These are phyloP conservation scores for Citrullus amarus DNA, from an alignment of 306 rosid species.

Conservation along the genomic window DNA sequence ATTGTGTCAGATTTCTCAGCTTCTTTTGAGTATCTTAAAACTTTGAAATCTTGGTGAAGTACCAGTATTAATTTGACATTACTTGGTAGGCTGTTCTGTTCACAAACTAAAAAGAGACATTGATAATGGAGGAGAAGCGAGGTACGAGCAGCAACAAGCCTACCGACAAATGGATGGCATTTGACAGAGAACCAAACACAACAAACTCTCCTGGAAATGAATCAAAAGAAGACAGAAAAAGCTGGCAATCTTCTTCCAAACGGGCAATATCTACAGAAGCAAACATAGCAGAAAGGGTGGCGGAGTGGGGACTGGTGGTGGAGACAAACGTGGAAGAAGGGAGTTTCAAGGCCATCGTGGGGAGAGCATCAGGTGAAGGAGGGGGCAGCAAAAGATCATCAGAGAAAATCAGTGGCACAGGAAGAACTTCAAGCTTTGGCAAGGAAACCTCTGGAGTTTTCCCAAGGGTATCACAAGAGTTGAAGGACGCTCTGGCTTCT, in stretches of 20 bases:
- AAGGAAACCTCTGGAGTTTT: slow-evolving; percentile 23
- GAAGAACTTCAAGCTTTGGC: slow-evolving; percentile 28
- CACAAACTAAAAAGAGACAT: not conserved
- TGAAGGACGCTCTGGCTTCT: slow-evolving; percentile 63
- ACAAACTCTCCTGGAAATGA: not conserved
- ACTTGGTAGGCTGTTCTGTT: slow-evolving; percentile 5
- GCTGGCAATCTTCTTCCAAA: not conserved
- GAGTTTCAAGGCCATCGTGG: slow-evolving; percentile 24
- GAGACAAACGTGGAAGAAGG: slow-evolving; percentile 33
- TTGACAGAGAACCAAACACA: not conserved
- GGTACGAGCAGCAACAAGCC: not conserved
- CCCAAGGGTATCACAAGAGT: slow-evolving; percentile 69
- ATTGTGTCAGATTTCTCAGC: not conserved
- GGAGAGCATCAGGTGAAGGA: slow-evolving; percentile 27
- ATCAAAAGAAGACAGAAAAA: not conserved
- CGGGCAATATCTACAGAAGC: slow-evolving; percentile 27
- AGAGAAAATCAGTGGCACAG: slow-evolving; percentile 18
- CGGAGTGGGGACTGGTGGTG: slow-evolving; percentile 79
- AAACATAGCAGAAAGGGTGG: slow-evolving; percentile 52
- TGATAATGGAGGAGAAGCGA: not conserved
- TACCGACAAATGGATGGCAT: slow-evolving; percentile 8
- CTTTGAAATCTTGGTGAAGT: not conserved
- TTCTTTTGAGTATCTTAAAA: not conserved
- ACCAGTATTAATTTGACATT: not conserved
- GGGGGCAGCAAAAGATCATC: slow-evolving; percentile 27